Base-by-base conservation (phyloP, 108 stramenopile genomes). In the Cyclotella atomus region DNA sequence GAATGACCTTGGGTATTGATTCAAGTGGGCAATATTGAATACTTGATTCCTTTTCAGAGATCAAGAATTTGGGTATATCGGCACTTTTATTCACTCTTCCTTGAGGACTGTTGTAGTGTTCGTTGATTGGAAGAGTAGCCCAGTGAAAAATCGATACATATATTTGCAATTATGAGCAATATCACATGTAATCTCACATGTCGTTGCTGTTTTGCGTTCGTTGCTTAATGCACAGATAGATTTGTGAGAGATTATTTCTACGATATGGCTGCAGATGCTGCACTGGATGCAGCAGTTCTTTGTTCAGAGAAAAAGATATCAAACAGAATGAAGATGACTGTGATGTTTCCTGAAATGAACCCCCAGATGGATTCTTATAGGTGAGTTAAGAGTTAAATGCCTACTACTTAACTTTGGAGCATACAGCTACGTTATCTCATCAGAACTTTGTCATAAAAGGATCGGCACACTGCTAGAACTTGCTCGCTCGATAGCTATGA, bases 281-380 rank as follows among this genome's bases (percentile, higher is more conserved):
- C 83, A 19, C 62, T 87, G 33, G 84, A 94, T 35, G 93, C 93
- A 23, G 85, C 78, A n/a, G 57, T 87, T 30, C 46, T 83, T 34
- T 94, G 91, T 67, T 88, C 88, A 10, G 52, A 89, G 15, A 84
- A 81, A 43, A 80, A 85, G 35, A 75, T 89, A 17, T 79, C 85
- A 30, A 89, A 94, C 65, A 84, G 93, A 21, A 90, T 94, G 91
- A 86, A 90, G 67, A 76, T 94, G 53, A 81, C 76, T 24, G 70
- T 68, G 63, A 81, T 90, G 87, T 91, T 94, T 80, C 93, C 93
- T n/a, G 93, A 91, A 68, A 88, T 89, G 87, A 91, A 94, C 68
- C 89, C 93, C 27, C 77, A 81, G 5, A 94, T 94, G 93, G 93
- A 94, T 49, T 83, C 81, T 19, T 94, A 94, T 75, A 80, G 89